Conservation (phyloP, 495 filamentous ascomycete genomes). For the Penicillium tannophilum region DNA sequence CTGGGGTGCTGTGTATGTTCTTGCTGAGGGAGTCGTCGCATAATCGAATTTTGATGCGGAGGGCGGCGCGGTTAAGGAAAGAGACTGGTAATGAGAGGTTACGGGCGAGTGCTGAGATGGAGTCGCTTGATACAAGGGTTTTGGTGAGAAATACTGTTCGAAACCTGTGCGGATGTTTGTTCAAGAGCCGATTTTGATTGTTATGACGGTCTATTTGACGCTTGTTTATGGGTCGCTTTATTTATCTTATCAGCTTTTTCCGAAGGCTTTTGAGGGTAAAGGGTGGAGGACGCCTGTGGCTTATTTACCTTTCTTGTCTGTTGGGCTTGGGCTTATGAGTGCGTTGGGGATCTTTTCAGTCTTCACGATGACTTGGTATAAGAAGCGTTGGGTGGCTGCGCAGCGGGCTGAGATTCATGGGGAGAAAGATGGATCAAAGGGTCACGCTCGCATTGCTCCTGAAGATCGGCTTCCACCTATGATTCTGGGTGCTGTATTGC, state of each 20-base stretch:
- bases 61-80: slow-evolving; percentile 11
- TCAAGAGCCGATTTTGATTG: slow-evolving; percentile 56
- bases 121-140: background rate
- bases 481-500: slow-evolving; percentile 50
- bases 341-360: slow-evolving; percentile 24
- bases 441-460: slow-evolving; percentile 28
- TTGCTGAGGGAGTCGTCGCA: slow-evolving; percentile 61
- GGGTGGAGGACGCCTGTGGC: slow-evolving; percentile 41
- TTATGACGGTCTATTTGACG: slow-evolving; percentile 58
- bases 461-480: slow-evolving; percentile 56
- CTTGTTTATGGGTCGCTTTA: slow-evolving; percentile 64
- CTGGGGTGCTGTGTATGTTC: slow-evolving; percentile 55
- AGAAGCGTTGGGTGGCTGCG: slow-evolving; percentile 17
- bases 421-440: background rate
- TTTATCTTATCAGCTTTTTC: slow-evolving; percentile 58
- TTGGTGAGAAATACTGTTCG: slow-evolving; percentile 9
- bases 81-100: slow-evolving; percentile 7
- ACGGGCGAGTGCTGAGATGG: slow-evolving; percentile 24
- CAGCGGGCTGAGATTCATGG: slow-evolving; percentile 4
- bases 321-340: slow-evolving; percentile 44
- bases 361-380: slow-evolving; percentile 32
- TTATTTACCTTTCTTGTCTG: slow-evolving; percentile 54
- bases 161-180: slow-evolving; percentile 26
- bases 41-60: slow-evolving; percentile 44
- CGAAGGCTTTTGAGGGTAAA: slow-evolving; percentile 48